These are phyloP conservation scores for Alternaria hordeiaustralica DNA, from an alignment of 2,329 filamentous ascomycete species.

Conservation along the genomic window DNA sequence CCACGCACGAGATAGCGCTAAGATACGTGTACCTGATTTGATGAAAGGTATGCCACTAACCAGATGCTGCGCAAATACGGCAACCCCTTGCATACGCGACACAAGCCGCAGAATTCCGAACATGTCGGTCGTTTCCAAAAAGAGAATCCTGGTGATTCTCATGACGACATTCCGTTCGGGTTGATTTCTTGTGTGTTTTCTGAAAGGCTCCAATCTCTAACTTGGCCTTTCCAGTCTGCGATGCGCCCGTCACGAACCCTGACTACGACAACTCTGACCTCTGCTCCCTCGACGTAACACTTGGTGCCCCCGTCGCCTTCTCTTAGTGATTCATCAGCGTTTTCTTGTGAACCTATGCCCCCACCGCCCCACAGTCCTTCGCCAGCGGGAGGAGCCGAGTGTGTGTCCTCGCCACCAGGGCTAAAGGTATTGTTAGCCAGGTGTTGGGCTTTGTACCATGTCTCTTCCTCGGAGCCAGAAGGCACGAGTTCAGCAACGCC, in stretches of 20 bases:
- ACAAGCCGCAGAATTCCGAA: background rate
- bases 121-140: background rate
- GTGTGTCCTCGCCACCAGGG: conserved; percentile 29
- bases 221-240: conserved; percentile 93
- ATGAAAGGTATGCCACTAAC: background rate
- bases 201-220: conserved; percentile 71
- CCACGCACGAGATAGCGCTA: background rate
- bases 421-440: conserved; percentile 92
- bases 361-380: conserved; percentile 54
- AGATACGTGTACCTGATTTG: background rate
- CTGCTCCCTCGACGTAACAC: conserved; percentile 78
- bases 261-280: conserved; percentile 87
- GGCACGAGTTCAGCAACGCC: conserved; percentile 80
- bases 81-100: conserved; percentile 9
- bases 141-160: background rate
- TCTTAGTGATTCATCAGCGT: conserved; percentile 48
- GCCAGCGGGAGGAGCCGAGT: conserved; percentile 44
- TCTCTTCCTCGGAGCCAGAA: conserved; percentile 78
- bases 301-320: conserved; percentile 59
- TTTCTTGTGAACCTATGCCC: conserved; percentile 49
- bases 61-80: background rate
- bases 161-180: background rate
- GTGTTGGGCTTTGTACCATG: conserved; percentile 82
- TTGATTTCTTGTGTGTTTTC: background rate
- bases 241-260: conserved; percentile 84